phyloP scores from a whole-genome alignment of 352 stramenopile genomes.

The Pythium utonaiense region DNA sequence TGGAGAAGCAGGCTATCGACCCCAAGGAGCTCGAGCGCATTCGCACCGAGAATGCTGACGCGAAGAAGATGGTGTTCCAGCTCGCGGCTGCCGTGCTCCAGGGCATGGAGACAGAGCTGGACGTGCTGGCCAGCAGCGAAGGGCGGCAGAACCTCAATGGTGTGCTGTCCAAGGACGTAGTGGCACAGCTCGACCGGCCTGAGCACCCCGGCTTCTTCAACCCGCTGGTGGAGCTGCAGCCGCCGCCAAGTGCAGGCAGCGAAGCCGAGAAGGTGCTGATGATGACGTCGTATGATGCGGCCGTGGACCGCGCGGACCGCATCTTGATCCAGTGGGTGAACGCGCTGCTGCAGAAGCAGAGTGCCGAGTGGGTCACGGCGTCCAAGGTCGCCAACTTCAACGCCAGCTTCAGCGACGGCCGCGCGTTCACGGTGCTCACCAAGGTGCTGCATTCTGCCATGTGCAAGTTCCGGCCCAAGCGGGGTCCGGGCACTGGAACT shows the following conservation, averaged over 20 bases:
- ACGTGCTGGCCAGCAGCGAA: slow-evolving; percentile 56
- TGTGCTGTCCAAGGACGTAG: slow-evolving; percentile 60
- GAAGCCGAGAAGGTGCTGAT: neutral
- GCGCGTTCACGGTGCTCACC: slow-evolving; percentile 49
- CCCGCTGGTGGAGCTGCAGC: slow-evolving; percentile 31
- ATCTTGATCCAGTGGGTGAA: slow-evolving; percentile 81
- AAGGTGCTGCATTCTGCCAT: slow-evolving; percentile 67
- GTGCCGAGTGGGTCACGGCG: slow-evolving; percentile 44
- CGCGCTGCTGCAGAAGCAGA: slow-evolving; percentile 38
- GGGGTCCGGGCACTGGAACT: slow-evolving; percentile 20
- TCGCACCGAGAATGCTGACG: slow-evolving; percentile 49
- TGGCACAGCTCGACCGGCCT: slow-evolving; percentile 56
- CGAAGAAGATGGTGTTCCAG: slow-evolving; percentile 73
- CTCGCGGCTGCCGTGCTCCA: slow-evolving; percentile 42
- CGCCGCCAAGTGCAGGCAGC: neutral
- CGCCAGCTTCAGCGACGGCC: slow-evolving; percentile 60
- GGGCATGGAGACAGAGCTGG: slow-evolving; percentile 53
- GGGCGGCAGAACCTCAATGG: slow-evolving; percentile 59
- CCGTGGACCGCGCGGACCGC: slow-evolving; percentile 58
- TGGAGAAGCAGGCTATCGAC: slow-evolving; percentile 53
- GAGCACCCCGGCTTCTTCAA: slow-evolving; percentile 68
- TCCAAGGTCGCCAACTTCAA: slow-evolving; percentile 64
- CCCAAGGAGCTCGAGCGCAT: slow-evolving; percentile 54
- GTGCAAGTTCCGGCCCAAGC: slow-evolving; percentile 40
- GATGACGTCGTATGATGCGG: slow-evolving; percentile 37